Conservation (phyloP, 2,329 filamentous ascomycete genomes). For the Colletotrichum gigasporum region DNA sequence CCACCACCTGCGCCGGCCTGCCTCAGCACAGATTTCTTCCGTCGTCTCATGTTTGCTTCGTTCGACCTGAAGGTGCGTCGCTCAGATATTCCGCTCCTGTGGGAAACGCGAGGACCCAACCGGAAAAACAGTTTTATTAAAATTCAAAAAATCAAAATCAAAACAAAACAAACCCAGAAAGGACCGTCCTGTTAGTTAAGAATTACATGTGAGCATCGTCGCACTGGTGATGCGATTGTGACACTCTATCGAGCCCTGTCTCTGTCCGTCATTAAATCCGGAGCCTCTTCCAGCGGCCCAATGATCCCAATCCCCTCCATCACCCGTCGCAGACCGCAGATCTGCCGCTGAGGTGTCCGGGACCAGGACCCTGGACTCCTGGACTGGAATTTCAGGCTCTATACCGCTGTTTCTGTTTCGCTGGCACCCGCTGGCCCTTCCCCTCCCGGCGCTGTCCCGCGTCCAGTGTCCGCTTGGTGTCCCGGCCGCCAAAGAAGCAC, state of each 20-base stretch:
- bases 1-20: too few relatives aligned
- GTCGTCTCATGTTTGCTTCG: conserved; percentile 28
- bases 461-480: neutral
- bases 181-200: neutral
- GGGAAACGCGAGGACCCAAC: neutral
- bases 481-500: neutral
- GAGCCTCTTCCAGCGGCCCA: too few relatives aligned
- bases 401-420: neutral
- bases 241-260: conserved; percentile 11
- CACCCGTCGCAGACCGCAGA: conserved; percentile 1
- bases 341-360: conserved; percentile 21
- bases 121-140: neutral
- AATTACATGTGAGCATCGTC: conserved; percentile 16
- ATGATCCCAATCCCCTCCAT: conserved; percentile 3
- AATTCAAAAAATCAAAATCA: neutral
- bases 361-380: conserved; percentile 11
- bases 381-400: neutral
- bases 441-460: neutral
- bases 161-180: neutral
- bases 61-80: conserved; percentile 14
- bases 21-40: conserved; percentile 22
- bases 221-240: conserved; percentile 10
- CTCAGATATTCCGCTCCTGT: conserved; percentile 9
- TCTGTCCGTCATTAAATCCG: conserved; percentile 9
- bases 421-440: neutral